These are phyloP conservation scores for Durusdinium trenchii DNA, from an alignment of 73 alveolate genomes.

Conservation along the genomic window DNA sequence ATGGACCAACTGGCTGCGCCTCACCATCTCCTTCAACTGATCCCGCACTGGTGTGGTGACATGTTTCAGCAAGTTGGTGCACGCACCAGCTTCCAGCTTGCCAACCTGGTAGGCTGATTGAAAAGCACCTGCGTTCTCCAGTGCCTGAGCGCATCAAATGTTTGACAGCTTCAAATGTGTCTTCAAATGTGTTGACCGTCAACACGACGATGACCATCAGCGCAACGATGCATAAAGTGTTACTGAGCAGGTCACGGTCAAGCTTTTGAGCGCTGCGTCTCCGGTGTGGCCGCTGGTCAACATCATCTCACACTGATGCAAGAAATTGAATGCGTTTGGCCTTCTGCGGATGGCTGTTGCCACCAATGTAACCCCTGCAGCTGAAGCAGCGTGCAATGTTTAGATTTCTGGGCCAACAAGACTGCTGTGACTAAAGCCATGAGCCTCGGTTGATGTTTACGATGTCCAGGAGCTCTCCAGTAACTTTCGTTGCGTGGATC, in stretches of 20 bases:
- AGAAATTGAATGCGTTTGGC: not conserved
- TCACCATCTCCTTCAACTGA: not conserved
- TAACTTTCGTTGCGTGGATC: not conserved
- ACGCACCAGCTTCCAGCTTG: not conserved
- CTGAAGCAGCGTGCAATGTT: not conserved
- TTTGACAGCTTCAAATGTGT: too few relatives aligned
- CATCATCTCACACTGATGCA: not conserved
- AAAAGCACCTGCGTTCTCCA: too few relatives aligned
- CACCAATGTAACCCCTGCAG: not conserved
- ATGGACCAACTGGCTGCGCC: too few relatives aligned
- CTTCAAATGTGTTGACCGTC: too few relatives aligned
- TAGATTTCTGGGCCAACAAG: too few relatives aligned
- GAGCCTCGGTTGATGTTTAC: not conserved
- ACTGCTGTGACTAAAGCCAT: too few relatives aligned
- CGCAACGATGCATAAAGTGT: too few relatives aligned
- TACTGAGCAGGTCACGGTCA: too few relatives aligned
- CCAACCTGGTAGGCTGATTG: conserved; percentile 7
- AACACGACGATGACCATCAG: too few relatives aligned
- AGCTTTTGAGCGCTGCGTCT: too few relatives aligned
- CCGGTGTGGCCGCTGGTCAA: not conserved
- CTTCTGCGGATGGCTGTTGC: not conserved
- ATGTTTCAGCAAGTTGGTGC: not conserved
- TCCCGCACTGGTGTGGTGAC: not conserved
- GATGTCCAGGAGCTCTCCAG: not conserved
- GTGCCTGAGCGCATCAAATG: too few relatives aligned